Conservation (phyloP, 164 flowering plant species). For the Kalanchoe fedtschenkoi region DNA sequence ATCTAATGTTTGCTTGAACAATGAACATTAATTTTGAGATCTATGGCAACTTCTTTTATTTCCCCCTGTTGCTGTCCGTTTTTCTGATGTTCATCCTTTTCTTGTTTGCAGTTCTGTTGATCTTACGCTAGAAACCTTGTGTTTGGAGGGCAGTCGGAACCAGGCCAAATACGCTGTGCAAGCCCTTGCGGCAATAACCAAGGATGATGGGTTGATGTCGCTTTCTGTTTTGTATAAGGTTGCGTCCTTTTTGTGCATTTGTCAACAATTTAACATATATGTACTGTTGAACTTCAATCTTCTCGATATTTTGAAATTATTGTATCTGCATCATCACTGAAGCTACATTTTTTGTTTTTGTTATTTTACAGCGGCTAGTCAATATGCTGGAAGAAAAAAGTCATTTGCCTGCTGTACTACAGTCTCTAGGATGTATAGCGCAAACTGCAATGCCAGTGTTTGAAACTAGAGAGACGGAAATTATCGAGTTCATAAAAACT, state of each 20-base stretch:
- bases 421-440: conserved; percentile 93
- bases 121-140: conserved; percentile 71
- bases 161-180: conserved; percentile 98
- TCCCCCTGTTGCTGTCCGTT: neutral
- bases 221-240: conserved; percentile 96
- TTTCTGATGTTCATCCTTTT: neutral
- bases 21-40: neutral
- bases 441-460: conserved; percentile 92
- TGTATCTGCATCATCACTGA: neutral
- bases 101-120: conserved; percentile 70
- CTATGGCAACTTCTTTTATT: neutral
- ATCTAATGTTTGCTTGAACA: conserved; percentile 7
- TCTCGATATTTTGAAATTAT: neutral
- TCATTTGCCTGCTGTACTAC: conserved; percentile 83
- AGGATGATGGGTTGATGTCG: conserved; percentile 95
- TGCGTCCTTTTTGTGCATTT: neutral
- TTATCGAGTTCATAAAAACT: conserved; percentile 55
- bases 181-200: conserved; percentile 88
- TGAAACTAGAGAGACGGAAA: conserved; percentile 90
- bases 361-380: conserved; percentile 66
- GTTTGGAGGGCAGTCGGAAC: conserved; percentile 86
- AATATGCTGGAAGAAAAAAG: conserved; percentile 78
- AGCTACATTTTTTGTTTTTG: neutral
- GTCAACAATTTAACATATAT: neutral
- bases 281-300: neutral